Evolutionary conservation across 306 rosid species (phyloP), one percentile per base, ranked within the genome.

Genomic region (cucumber (Cucumis sativus)): DNA sequence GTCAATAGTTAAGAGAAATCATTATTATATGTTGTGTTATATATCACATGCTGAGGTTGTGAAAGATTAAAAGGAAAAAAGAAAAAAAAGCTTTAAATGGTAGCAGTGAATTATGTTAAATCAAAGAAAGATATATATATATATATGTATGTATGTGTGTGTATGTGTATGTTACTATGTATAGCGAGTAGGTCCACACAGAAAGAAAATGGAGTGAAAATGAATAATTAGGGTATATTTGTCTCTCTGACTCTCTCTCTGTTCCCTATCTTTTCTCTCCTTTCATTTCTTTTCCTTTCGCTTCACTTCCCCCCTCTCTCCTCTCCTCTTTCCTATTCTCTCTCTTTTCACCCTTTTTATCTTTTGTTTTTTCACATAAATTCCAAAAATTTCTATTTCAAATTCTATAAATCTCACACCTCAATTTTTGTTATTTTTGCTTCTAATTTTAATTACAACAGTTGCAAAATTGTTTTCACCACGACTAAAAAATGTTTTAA

Each of bases 201-300:
- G 6, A 12, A 21, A 68, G 7, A 3, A 20, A 23, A 68, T 66
- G 54, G 73, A 5, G 17, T n/a, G 33, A 43, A 68, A 20, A 71
- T 71, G 59, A 33, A 33, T 33, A 71, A 71, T 71, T 71, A 13
- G 49, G 76, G 76, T 71, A 71, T 71, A 71, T 71, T 71, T 71
- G 76, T 71, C 76, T 71, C 59, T 71, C 76, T 71, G 59, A 70
- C 59, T 68, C 56, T 49, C 59, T 70, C 59, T 70, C 41, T 70
- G 25, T 25, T 72, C 5, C 23, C 76, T 9, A 25, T 72, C 76
- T 45, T 45, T 45, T 43, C 33, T 11, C 7, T 68, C 54, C 47
- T 67, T 66, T 39, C 66, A 18, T 33, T 64, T 64, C 21, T 4
- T 64, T 64, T 33, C 28, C 35, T 70, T 70, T 68, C 18, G 45